These are phyloP conservation scores for Irpex lacteus DNA, from an alignment of 1,284 basidiomycete species.

Conservation along the genomic window DNA sequence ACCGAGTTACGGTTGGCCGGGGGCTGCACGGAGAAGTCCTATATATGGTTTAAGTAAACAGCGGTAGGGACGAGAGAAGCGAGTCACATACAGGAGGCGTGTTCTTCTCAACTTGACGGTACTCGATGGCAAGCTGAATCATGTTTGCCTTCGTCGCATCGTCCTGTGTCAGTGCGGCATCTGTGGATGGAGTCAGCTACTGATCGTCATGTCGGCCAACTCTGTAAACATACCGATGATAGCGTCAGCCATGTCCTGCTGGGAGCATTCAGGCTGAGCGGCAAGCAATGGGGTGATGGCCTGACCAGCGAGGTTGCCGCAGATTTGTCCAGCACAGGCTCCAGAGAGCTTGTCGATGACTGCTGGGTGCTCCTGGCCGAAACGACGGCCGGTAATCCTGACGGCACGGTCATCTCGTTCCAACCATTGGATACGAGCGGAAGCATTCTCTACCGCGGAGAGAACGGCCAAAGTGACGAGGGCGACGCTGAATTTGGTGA, in stretches of 20 bases:
- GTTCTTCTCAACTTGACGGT: conserved; percentile 62
- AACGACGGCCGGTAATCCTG: conserved; percentile 48
- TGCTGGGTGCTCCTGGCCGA: conserved; percentile 49
- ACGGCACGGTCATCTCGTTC: conserved; percentile 46
- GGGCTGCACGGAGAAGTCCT: conserved; percentile 56
- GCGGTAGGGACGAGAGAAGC: not conserved
- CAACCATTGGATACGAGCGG: conserved; percentile 44
- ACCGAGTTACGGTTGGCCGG: conserved; percentile 40
- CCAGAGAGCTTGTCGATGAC: conserved; percentile 43
- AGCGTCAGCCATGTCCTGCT: conserved; percentile 57
- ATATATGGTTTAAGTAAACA: not conserved
- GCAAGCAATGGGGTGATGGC: conserved; percentile 53
- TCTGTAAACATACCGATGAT: conserved; percentile 46
- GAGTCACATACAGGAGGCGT: conserved; percentile 50
- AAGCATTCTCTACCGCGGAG: conserved; percentile 36
- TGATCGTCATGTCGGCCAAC: not conserved
- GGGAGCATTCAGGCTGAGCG: conserved; percentile 52
- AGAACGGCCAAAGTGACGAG: conserved; percentile 38
- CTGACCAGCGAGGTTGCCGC: conserved; percentile 46
- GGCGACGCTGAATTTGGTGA: conserved; percentile 38
- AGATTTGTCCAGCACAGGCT: conserved; percentile 50
- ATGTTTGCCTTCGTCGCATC: conserved; percentile 47
- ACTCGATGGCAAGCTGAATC: conserved; percentile 52
- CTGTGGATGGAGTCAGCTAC: conserved; percentile 24
- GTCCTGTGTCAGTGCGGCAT: conserved; percentile 53